Base-by-base conservation (phyloP, 208 protist species). In the Wallacemonas rigidus region DNA sequence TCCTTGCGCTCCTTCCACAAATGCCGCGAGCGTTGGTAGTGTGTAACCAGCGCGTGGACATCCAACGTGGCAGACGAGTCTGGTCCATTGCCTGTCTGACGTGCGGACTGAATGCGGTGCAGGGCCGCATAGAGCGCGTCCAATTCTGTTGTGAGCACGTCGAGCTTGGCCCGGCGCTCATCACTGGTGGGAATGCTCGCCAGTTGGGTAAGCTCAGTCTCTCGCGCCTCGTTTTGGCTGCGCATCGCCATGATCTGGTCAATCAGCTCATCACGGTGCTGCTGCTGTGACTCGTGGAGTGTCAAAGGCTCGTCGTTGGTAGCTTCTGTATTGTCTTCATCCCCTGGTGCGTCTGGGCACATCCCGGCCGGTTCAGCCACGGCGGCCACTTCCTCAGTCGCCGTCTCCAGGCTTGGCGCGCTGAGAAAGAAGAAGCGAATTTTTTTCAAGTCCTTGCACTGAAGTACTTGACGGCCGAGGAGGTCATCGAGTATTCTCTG, bases 391-490 rank as follows among this genome's bases (percentile, higher is more conserved):
- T 50, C 45, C 12, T 6, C 45, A 12, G 45, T 50, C 45, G 43
- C 53, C 11, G n/a, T 39, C 12, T 77, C 60, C 54, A 15, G 53
- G 9, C 50, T 8, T 11, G 44, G 14, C 14, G 57, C 6, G 35
- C 72, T 74, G 17, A 87, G 76, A 69, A 89, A 94, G 57, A 87
- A 97, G 61, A 93, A 87, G 35, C 87, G 76, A 8, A 85, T 82
- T 75, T 93, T 93, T 57, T 95, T 97, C 2, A 95, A 72, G 43
- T 95, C 90, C 71, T 97, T 97, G 14, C 67, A 72, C 17, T 81
- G 76, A 2, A 97, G 85, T 53, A 77, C 82, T n/a, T 71, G 51
- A 40, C 86, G 70, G 1, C 67, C 53, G 15, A 83, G 67, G 11
- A 90, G 86, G 50, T 85, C 80, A 39, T 95, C 89, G 8, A 97